Percentiles rank a stretch among this genome's conserved stretches.
phyloP scores from a whole-genome alignment of 331 rosid genomes.

The Pyracantha coccinea region DNA sequence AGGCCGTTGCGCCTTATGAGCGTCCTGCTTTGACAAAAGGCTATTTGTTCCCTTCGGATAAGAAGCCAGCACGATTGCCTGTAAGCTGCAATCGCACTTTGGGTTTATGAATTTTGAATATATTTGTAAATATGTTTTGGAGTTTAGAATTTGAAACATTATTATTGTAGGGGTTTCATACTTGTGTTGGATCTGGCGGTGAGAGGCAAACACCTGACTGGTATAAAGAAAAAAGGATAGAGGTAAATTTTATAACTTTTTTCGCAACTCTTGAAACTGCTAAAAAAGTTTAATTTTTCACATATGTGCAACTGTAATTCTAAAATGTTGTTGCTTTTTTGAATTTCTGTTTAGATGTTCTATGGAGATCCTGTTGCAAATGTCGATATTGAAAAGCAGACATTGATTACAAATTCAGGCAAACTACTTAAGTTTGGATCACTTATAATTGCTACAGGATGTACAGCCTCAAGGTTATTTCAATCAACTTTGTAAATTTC shows the following conservation, averaged over 20 bases:
- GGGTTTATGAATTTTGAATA: not conserved
- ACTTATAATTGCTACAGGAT: slow-evolving; percentile 75
- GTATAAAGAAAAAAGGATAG: slow-evolving; percentile 85
- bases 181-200: slow-evolving; percentile 98
- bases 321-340: not conserved
- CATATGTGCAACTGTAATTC: not conserved
- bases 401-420: slow-evolving; percentile 69
- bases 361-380: slow-evolving; percentile 64
- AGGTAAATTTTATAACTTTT: slow-evolving; percentile 34
- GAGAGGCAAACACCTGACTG: slow-evolving; percentile 92
- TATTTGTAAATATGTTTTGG: not conserved
- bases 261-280: not conserved
- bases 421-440: slow-evolving; percentile 83
- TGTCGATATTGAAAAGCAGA: slow-evolving; percentile 59
- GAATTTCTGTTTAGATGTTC: slow-evolving; percentile 38
- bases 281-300: not conserved
- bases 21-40: slow-evolving; percentile 91
- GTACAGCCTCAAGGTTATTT: slow-evolving; percentile 71
- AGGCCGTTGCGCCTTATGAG: slow-evolving; percentile 93
- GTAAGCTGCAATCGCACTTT: slow-evolving; percentile 24
- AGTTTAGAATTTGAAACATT: not conserved
- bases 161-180: slow-evolving; percentile 71
- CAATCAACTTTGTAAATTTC: not conserved
- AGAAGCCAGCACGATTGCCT: slow-evolving; percentile 94
- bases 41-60: slow-evolving; percentile 76